These are phyloP conservation scores for Ogataea pignaliae DNA, from an alignment of 805 yeast species.

Conservation along the genomic window DNA sequence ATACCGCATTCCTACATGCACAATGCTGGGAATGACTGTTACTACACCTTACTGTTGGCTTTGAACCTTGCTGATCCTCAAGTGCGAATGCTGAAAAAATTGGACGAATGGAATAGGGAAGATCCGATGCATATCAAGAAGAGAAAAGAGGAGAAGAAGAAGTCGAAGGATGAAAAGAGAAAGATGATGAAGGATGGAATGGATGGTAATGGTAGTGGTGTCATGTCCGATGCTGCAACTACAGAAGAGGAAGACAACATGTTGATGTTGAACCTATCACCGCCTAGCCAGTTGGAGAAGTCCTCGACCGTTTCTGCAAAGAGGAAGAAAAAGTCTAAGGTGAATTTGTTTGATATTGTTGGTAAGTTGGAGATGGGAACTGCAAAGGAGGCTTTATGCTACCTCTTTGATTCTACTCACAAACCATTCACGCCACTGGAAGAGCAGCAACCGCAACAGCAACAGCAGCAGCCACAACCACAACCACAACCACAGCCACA, in stretches of 20 bases:
- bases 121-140: background rate
- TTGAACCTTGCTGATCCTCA: constrained; percentile 48
- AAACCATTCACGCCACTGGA: constrained; percentile 1
- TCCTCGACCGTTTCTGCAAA: background rate
- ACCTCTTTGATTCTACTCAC: constrained; percentile 5
- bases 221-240: background rate
- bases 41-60: constrained; percentile 52
- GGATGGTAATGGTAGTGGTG: background rate
- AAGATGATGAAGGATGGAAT: background rate
- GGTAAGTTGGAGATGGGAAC: background rate
- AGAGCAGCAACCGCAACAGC: background rate
- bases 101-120: constrained; percentile 13
- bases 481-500: too few species aligned
- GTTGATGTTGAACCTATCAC: background rate
- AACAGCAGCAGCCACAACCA: too few species aligned
- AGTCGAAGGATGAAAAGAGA: background rate
- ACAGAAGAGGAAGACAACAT: background rate
- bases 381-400: background rate
- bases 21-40: constrained; percentile 71
- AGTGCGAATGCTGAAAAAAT: constrained; percentile 20
- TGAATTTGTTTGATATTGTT: constrained; percentile 3
- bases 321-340: background rate
- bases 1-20: constrained; percentile 60
- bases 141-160: constrained; percentile 1
- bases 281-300: too few species aligned